Evolutionary conservation across 2,329 filamentous ascomycete species (phyloP).

Genomic region (Atkinsonella texensis): DNA sequence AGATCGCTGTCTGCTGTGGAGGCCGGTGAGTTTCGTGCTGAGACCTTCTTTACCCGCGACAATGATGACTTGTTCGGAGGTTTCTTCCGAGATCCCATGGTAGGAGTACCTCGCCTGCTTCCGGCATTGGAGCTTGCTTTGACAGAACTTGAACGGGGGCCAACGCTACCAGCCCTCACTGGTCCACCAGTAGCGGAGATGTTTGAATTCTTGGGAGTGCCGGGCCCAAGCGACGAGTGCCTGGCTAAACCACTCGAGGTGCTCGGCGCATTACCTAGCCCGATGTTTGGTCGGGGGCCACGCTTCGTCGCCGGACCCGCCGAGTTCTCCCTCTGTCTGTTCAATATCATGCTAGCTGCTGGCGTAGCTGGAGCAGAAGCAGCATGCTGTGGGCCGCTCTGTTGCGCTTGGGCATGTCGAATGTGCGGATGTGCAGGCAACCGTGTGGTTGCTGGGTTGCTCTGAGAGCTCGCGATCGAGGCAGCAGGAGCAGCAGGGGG

Average conservation of each 20-base stretch:
- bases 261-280: slow-evolving; percentile 33
- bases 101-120: slow-evolving; percentile 38
- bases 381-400: slow-evolving; percentile 24
- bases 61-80: slow-evolving; percentile 45
- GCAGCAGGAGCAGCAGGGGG: slow-evolving; percentile 17
- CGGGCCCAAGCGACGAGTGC: slow-evolving; percentile 50
- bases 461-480: slow-evolving; percentile 18
- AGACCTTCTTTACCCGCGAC: slow-evolving; percentile 48
- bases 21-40: slow-evolving; percentile 47
- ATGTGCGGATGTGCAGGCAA: slow-evolving; percentile 32
- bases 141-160: slow-evolving; percentile 37
- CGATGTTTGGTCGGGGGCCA: slow-evolving; percentile 34
- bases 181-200: slow-evolving; percentile 19
- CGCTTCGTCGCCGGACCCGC: slow-evolving; percentile 47
- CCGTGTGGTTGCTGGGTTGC: slow-evolving; percentile 31
- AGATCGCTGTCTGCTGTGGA: slow-evolving; percentile 53
- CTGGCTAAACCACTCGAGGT: slow-evolving; percentile 48
- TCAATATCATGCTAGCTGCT: slow-evolving; percentile 47
- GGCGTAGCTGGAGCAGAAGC: slow-evolving; percentile 49
- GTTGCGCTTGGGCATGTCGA: slow-evolving; percentile 37
- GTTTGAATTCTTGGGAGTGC: slow-evolving; percentile 40
- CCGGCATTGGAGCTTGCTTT: slow-evolving; percentile 29
- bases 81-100: slow-evolving; percentile 34
- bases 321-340: slow-evolving; percentile 46
- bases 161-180: slow-evolving; percentile 45